These are phyloP conservation scores for Phaseolus lunatus DNA, from an alignment of 306 rosid species.

Conservation along the genomic window DNA sequence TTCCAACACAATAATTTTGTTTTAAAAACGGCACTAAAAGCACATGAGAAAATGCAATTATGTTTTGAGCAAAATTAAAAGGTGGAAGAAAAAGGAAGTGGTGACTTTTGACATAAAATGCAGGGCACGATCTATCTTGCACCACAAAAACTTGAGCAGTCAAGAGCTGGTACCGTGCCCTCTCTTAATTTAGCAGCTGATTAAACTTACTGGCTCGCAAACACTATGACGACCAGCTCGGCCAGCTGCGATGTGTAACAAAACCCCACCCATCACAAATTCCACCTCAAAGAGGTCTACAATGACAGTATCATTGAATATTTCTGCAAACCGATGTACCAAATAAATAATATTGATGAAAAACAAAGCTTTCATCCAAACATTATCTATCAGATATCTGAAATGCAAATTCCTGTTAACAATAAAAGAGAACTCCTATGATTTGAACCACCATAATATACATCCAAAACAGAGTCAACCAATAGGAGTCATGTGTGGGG, in stretches of 20 bases:
- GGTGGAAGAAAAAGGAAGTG: background rate
- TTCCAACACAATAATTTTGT: background rate
- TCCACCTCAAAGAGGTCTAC: background rate
- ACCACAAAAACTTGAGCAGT: slow-evolving; percentile 64
- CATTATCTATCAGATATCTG: slow-evolving; percentile 6
- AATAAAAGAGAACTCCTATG: background rate
- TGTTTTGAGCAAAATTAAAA: background rate
- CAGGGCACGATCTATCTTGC: slow-evolving; percentile 77
- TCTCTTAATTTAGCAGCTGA: slow-evolving; percentile 70
- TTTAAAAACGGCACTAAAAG: background rate
- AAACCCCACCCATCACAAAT: slow-evolving; percentile 13
- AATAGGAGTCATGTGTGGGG: slow-evolving; percentile 22
- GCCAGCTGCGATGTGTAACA: slow-evolving; percentile 67
- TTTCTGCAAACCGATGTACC: background rate
- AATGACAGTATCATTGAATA: background rate
- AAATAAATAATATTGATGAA: background rate
- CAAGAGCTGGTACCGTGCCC: slow-evolving; percentile 82
- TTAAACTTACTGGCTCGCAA: slow-evolving; percentile 72
- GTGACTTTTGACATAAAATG: slow-evolving; percentile 40
- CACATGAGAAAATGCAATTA: background rate
- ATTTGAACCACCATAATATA: slow-evolving; percentile 20
- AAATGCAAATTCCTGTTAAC: background rate
- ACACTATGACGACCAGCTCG: slow-evolving; percentile 72
- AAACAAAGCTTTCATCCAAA: background rate
- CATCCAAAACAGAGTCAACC: slow-evolving; percentile 29